Percentiles rank a stretch among this genome's conserved stretches.
These are phyloP conservation scores for Ensete glaucum DNA, from an alignment of 176 grass and related monocot species.

Conservation along the genomic window DNA sequence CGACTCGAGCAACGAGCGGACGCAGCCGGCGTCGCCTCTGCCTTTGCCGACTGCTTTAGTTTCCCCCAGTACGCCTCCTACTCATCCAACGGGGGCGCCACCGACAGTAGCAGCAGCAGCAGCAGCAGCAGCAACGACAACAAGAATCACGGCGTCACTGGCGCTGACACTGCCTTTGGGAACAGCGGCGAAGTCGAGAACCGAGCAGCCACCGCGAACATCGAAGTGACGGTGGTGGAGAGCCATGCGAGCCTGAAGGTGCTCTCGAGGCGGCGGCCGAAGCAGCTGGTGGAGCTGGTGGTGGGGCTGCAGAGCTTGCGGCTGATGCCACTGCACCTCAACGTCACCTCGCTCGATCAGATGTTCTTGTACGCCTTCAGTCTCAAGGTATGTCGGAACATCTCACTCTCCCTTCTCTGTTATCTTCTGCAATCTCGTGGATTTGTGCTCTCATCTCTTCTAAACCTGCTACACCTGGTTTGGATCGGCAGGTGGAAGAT, in stretches of 20 bases:
- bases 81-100: too few relatives aligned
- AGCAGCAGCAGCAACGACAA: constrained; percentile 8
- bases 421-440: background rate
- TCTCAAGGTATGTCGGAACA: constrained; percentile 45
- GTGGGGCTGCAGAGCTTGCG: constrained; percentile 49
- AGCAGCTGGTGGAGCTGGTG: constrained; percentile 56
- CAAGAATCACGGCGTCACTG: background rate
- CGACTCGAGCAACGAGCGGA: constrained; percentile 18
- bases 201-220: constrained; percentile 38
- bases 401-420: too few relatives aligned
- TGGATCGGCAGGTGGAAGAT: background rate
- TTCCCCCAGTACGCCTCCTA: constrained; percentile 64
- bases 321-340: constrained; percentile 68
- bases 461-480: too few relatives aligned
- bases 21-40: constrained; percentile 15
- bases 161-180: background rate
- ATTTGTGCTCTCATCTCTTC: background rate
- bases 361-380: constrained; percentile 75
- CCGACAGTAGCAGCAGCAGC: constrained; percentile 4
- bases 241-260: constrained; percentile 30
- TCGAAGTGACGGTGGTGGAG: constrained; percentile 1
- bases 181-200: constrained; percentile 7
- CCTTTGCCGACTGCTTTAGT: constrained; percentile 63
- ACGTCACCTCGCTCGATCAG: constrained; percentile 50
- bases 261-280: constrained; percentile 42